phyloP scores from a whole-genome alignment of 2,329 filamentous ascomycete species.

The Apiospora kogelbergensis region DNA sequence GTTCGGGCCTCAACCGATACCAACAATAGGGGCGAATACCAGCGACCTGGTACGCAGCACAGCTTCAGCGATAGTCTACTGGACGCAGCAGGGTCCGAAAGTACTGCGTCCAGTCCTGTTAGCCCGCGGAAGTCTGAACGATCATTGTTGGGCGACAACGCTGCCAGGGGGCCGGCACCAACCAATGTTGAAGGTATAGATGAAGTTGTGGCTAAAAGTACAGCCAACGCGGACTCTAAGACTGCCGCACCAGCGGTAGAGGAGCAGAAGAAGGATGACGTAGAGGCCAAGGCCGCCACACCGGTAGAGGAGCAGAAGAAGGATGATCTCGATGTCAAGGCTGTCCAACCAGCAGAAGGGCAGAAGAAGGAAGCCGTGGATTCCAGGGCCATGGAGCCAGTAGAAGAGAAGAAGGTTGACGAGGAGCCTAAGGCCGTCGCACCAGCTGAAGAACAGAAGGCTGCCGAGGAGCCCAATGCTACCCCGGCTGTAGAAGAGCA shows the following conservation, averaged over 20 bases:
- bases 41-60: constrained; percentile 37
- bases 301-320: neutral
- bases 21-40: constrained; percentile 24
- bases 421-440: neutral
- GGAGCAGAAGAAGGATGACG: neutral
- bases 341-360: neutral
- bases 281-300: neutral
- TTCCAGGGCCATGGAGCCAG: neutral
- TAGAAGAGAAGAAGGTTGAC: neutral
- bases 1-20: constrained; percentile 18
- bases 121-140: constrained; percentile 22
- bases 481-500: too few species aligned
- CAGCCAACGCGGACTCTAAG: neutral
- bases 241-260: neutral
- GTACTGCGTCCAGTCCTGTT: constrained; percentile 22
- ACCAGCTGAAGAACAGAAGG: neutral
- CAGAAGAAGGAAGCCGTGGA: neutral
- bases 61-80: constrained; percentile 48
- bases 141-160: constrained; percentile 2
- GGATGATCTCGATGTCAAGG: neutral
- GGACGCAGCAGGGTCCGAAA: constrained; percentile 33
- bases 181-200: constrained; percentile 11
- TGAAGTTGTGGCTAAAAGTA: constrained; percentile 10
- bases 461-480: neutral
- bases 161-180: constrained; percentile 14